Base-by-base conservation (phyloP, 495 filamentous ascomycete genomes). In the Pseudoneurospora amorphoporcata region DNA sequence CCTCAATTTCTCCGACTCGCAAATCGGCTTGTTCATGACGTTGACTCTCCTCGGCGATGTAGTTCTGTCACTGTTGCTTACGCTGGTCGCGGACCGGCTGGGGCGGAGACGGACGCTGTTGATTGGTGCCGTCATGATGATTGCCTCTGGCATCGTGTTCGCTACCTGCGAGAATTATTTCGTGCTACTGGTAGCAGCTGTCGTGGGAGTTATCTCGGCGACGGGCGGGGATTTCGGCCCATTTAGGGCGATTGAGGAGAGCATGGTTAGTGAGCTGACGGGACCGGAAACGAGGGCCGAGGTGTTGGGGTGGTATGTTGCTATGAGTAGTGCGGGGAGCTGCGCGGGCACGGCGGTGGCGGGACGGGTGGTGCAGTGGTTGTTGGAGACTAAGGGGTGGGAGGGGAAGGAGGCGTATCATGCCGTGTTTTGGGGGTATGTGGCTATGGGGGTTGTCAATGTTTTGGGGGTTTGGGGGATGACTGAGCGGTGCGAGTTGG, bases 21-120 rank as follows among this genome's bases (percentile, higher is more conserved):
- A 83, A 19, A 94, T 94, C 70, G 94, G 94, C 8, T 83, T 94
- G 5, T 96, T 97, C 81, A 96, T 97, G 93, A 94, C 91, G 0
- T 79, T 96, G 58, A 97, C 94, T 0, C 83, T 97, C 70, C 80
- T 90, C 39, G 94, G 94, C 5, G 94, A 97, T 82, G 89, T 92
- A 0, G 78, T 89, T 2, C 89, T 96, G 41, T 92, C 91, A 45
- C 87, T 95, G 37, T 72, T 90, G 16, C 83, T 97, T 5, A 95
- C 94, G 0, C 81, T 95, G 0, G 88, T 92, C 70, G 93, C 94
- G 2, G 94, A 97, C 80, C 80, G 84, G 0, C 79, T 94, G 68
- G 94, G 94, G 7, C 84, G 94, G 17, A 87, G 90, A 47, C 85
- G 85, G 2, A 90, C 90, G 4, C 80, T 97, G 14, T 78, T 88